Base-by-base conservation (phyloP, 1,139 yeast genomes). In the Saccharomyces hybrid region DNA sequence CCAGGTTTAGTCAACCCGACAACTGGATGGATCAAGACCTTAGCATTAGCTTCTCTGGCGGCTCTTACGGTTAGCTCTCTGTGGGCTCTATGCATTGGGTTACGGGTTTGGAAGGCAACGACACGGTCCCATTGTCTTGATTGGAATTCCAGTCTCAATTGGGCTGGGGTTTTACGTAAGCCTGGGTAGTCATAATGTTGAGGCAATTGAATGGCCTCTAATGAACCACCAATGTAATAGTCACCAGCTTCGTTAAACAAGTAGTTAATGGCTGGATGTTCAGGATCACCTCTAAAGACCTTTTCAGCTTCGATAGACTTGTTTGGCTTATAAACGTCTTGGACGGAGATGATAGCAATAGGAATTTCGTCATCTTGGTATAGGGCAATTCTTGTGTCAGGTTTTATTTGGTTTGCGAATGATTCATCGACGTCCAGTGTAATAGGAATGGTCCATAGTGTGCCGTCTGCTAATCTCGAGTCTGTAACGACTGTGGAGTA, bases 81-180 rank as follows among this genome's bases (percentile, higher is more conserved):
- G 73, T 91, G 98, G 42, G 98, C 98, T 73, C 98, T 84, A 74
- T 91, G 98, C 97, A 91, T 90, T 62, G 98, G 98, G 75, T 91
- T 91, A 77, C 98, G 83, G 51, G 98, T 91, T 77, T 91, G 98
- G 84, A 91, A 91, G 50, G 98, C 98, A 54, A 91, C 98, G 55
- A 91, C 88, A 68, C 85, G 83, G 65, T 84, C 82, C 98, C 98
- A 91, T 61, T 88, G 86, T 69, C 86, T 83, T 66, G 80, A 80
- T 58, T 75, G 73, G 70, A 91, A 91, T 74, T 91, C 97, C 29
- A 83, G 74, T 74, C 98, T 84, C 66, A 91, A 80, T 73, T 90
- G 96, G 41, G 89, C 82, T 46, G 98, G 98, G 16, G 97, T 87
- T 75, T 86, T 87, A 72, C 98, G 83, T 61, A 86, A 78, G 51